Base-by-base conservation (phyloP, 1,284 basidiomycete species). In the Exobasidium cylindrosporum region DNA sequence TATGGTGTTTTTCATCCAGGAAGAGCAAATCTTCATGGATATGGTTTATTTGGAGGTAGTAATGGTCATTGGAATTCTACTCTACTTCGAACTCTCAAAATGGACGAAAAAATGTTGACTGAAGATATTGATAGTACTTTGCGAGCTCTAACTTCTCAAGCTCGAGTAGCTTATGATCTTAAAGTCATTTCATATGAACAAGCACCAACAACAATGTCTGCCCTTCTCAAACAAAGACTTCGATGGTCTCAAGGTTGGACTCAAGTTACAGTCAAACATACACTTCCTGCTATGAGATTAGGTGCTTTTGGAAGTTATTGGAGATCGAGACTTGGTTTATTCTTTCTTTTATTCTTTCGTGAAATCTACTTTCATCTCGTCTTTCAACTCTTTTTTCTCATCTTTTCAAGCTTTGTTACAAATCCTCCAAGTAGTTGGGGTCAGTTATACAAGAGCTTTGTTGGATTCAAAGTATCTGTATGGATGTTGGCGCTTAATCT, bases 161-260 rank as follows among this genome's bases (percentile, higher is more conserved):
- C 74, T 1, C 60, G 69, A 4, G 68, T 75, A 57, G 69, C 67
- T 29, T 77, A 76, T 62, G 71, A 73, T 28, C 63, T 74, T 43
- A 68, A 70, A 53, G 67, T 77, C 24, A 57, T 68, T 0, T 72
- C 71, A 0, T 74, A 67, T 62, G 74, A 77, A 56, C 58, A 64
- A 13, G 73, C 74, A 1, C 74, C 74, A 2, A 68, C 67, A 44
- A 73, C 71, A 1, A 21, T 66, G 0, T 45, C 60, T 2, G 73
- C 69, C 0, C 47, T 76, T n/a, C 28, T 63, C 17, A 71, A 70
- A 44, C 74, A 76, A 61, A 64, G 74, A 1, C 57, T 75, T 56
- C 62, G 73, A 35, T 76, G 74, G 74, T 65, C 73, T 1, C 73
- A 75, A 40, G 74, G 73, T 0, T 77, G 74, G 74, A 72, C 69